phyloP scores from a whole-genome alignment of 768 basidiomycete species.

The Suillus placidus region DNA sequence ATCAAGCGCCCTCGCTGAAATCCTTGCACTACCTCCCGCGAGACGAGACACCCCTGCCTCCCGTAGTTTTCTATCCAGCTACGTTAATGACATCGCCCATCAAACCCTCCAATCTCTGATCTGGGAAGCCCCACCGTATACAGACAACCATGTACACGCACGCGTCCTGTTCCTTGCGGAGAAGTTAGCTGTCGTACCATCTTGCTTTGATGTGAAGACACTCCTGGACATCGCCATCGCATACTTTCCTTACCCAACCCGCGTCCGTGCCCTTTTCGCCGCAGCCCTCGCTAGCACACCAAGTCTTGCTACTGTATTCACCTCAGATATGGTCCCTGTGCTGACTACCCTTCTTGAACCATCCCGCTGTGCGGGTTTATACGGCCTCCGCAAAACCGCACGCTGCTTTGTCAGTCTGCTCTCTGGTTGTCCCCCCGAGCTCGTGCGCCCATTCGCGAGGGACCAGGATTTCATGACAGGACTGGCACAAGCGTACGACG shows the following conservation, averaged over 20 bases:
- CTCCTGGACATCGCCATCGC: conserved; percentile 67
- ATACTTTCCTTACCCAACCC: conserved; percentile 50
- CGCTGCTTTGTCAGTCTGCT: conserved; percentile 60
- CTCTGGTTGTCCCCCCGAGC: conserved; percentile 48
- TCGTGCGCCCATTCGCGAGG: conserved; percentile 55
- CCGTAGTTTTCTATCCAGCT: conserved; percentile 55
- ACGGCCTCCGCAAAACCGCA: conserved; percentile 64
- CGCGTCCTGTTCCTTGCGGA: conserved; percentile 59
- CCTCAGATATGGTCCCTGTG: conserved; percentile 55
- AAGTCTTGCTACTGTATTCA: conserved; percentile 36
- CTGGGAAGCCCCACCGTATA: conserved; percentile 46
- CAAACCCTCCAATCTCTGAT: conserved; percentile 57
- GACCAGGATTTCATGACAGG: conserved; percentile 55
- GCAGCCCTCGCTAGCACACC: conserved; percentile 40
- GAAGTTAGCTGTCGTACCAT: conserved; percentile 44
- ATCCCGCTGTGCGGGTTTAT: conserved; percentile 51
- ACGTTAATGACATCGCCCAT: conserved; percentile 57
- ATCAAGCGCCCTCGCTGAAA: conserved; percentile 47
- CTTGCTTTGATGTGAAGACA: conserved; percentile 51
- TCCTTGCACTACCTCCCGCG: conserved; percentile 49
- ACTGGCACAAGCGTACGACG: conserved; percentile 62
- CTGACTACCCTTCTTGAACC: conserved; percentile 53
- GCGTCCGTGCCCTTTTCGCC: conserved; percentile 47
- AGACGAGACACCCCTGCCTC: conserved; percentile 51
- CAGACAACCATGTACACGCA: conserved; percentile 50